These are phyloP conservation scores for Astrothelium macrocarpum DNA, from an alignment of 495 filamentous ascomycete genomes.

Conservation along the genomic window DNA sequence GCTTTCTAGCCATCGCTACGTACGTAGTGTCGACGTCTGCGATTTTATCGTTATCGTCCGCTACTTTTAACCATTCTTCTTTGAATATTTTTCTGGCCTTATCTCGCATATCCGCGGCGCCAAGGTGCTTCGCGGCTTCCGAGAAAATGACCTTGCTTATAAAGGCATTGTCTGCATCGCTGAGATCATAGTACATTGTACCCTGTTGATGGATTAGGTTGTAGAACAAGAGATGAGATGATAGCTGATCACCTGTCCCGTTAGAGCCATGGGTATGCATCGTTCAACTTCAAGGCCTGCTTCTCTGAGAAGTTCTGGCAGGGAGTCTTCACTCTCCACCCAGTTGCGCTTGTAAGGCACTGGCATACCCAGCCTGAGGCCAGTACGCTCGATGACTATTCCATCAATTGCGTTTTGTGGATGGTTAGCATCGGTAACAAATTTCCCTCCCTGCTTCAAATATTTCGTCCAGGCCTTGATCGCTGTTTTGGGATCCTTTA, in stretches of 20 bases:
- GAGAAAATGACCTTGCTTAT: background rate
- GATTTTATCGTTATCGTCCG: constrained; percentile 13
- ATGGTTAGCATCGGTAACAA: constrained; percentile 20
- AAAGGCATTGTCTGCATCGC: constrained; percentile 7
- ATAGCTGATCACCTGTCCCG: too few species aligned
- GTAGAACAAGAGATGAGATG: too few species aligned
- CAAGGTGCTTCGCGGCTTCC: constrained; percentile 1
- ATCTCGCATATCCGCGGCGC: background rate
- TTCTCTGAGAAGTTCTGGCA: background rate
- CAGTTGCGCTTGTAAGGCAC: constrained; percentile 12
- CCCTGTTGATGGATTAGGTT: too few species aligned
- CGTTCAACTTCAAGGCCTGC: constrained; percentile 6
- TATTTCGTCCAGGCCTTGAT: constrained; percentile 30
- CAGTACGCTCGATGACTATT: constrained; percentile 16
- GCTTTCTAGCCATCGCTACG: constrained; percentile 13
- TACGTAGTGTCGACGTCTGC: constrained; percentile 13
- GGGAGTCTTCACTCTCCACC: constrained; percentile 2
- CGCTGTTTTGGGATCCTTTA: constrained; percentile 26
- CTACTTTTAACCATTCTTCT: constrained; percentile 15
- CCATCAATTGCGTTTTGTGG: constrained; percentile 9
- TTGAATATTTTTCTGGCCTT: constrained; percentile 14
- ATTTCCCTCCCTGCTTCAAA: constrained; percentile 29
- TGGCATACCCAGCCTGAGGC: constrained; percentile 6
- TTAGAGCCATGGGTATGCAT: background rate
- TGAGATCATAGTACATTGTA: background rate